Base-by-base conservation (phyloP, 1,139 yeast genomes). In the Blastobotrys illinoisensis region DNA sequence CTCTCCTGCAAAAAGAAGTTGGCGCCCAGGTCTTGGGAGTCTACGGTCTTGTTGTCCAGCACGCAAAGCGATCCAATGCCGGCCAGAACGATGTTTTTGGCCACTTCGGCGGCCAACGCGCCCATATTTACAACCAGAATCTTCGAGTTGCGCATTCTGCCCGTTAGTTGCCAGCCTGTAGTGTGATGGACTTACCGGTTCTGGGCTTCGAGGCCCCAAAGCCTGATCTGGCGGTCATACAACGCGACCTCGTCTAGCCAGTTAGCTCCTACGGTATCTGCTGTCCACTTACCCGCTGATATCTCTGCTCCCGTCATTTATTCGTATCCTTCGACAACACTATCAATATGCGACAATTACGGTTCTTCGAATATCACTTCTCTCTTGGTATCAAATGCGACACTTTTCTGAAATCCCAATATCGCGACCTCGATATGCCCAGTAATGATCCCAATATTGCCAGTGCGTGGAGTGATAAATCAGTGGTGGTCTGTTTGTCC, bases 181-280 rank as follows among this genome's bases (percentile, higher is more conserved):
- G 6, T 13, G 6, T 13, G 24, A 9, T 4, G 11, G 11, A 55
- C 66, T 13, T 59, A 67, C 64, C 74, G 63, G 51, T 82, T 78
- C 70, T 93, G 99, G 14, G 98, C 96, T 26, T 88, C 95, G 72
- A 93, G 78, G 11, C 99, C 99, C 99, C 99, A 93, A 44, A 93
- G 77, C 61, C 99, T 74, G 63, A 93, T 91, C 70, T 93, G 99
- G 57, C 99, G 80, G 71, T 93, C 99, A 68, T 93, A 93, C 26
- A 91, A 76, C 1, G 96, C 96, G 55, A 91, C 83, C 69, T 91
- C 98, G 65, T 90, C 97, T 73, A 43, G 3, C 9, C 14, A 5
- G 45, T 49, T 46, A 53, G 53, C 44, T 7, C 20, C 19, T 18
- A 5, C 26, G 20, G 20, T n/a, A 44, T 18, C 18, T 46, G 13